phyloP scores from a whole-genome alignment of 805 yeast species.

The Kluyveromyces nonfermentans region DNA sequence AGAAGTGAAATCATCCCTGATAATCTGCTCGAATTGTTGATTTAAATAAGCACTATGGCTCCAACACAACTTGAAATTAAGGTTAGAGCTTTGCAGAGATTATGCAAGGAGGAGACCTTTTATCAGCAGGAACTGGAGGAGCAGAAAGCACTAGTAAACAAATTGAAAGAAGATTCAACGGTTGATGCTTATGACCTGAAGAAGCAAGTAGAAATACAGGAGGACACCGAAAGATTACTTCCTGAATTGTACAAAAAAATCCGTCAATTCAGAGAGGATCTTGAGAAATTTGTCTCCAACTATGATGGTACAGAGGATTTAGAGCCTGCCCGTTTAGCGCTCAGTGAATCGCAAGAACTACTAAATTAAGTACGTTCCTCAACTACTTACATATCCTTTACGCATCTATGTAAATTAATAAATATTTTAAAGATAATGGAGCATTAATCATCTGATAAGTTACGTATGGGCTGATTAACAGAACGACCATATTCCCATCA shows the following conservation, averaged over 20 bases:
- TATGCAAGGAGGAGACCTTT: conserved; percentile 55
- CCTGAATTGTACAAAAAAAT: conserved; percentile 41
- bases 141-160: conserved; percentile 40
- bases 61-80: conserved; percentile 68
- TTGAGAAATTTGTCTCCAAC: conserved; percentile 33
- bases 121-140: conserved; percentile 53
- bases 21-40: background rate
- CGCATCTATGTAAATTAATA: background rate
- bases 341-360: conserved; percentile 21
- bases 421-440: no score
- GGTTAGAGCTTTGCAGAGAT: conserved; percentile 55
- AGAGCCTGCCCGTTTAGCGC: conserved; percentile 18
- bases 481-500: no score
- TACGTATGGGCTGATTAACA: no score
- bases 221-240: conserved; percentile 45
- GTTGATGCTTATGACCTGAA: conserved; percentile 61
- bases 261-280: conserved; percentile 29
- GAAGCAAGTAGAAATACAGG: conserved; percentile 40
- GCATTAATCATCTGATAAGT: no score
- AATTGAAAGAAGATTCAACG: conserved; percentile 33
- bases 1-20: background rate
- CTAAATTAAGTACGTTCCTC: conserved; percentile 4
- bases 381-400: conserved; percentile 3
- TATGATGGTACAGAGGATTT: conserved; percentile 30
- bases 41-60: conserved; percentile 36